Percentiles rank a stretch among this genome's conserved stretches.
Evolutionary conservation across 805 yeast species (phyloP).

Genomic region (Maudiozyma turicensis): DNA sequence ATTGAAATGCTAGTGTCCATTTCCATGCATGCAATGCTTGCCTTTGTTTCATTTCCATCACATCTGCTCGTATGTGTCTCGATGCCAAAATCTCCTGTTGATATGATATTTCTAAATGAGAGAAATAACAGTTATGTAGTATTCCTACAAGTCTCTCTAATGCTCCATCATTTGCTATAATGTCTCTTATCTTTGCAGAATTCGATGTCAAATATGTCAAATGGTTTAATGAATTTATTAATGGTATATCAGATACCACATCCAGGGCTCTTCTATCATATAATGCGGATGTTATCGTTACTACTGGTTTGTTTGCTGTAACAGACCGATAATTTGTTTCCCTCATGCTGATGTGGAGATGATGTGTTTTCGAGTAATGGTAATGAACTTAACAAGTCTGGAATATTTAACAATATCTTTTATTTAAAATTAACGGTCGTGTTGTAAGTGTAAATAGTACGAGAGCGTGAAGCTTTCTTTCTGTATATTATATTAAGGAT

Average conservation of each 20-base stretch:
- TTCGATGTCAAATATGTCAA: constrained; percentile 79
- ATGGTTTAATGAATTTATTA: constrained; percentile 86
- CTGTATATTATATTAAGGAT: too few relatives aligned
- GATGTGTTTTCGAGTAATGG: neutral
- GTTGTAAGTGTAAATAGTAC: neutral
- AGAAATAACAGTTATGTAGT: constrained; percentile 62
- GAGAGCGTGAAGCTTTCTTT: too few relatives aligned
- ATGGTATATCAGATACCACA: constrained; percentile 78
- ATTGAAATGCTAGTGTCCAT: constrained; percentile 93
- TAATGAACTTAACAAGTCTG: neutral
- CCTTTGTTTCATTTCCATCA: constrained; percentile 27
- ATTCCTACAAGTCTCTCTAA: constrained; percentile 80
- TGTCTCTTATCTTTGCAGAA: constrained; percentile 82
- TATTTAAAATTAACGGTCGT: neutral
- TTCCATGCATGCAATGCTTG: constrained; percentile 78
- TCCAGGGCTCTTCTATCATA: constrained; percentile 91
- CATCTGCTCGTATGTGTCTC: neutral
- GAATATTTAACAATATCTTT: neutral
- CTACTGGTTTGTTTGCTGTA: constrained; percentile 79
- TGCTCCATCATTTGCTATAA: constrained; percentile 84
- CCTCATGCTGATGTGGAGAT: constrained; percentile 48
- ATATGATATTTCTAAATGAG: constrained; percentile 14
- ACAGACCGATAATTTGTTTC: constrained; percentile 80
- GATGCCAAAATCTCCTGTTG: neutral
- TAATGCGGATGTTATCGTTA: constrained; percentile 76